phyloP scores from a whole-genome alignment of 1,284 basidiomycete species.

The Anthracocystis walkeri region DNA sequence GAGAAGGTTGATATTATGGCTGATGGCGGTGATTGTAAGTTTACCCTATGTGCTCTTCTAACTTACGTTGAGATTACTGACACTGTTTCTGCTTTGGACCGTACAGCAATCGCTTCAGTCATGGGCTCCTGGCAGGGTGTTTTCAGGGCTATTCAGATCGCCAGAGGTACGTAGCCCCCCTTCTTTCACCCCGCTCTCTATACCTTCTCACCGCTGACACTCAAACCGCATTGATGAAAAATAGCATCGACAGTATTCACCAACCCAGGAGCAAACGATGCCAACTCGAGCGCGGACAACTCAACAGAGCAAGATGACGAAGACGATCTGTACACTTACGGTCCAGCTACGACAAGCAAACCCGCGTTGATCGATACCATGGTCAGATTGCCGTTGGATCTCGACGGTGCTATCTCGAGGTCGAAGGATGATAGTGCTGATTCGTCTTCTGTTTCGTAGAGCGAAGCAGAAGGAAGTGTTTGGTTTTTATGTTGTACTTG shows the following conservation, averaged over 20 bases:
- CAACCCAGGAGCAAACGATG: conserved; percentile 9
- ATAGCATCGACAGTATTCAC: conserved; percentile 40
- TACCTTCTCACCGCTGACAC: background rate
- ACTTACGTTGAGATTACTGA: conserved; percentile 4
- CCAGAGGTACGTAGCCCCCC: conserved; percentile 50
- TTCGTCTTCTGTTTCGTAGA: conserved; percentile 12
- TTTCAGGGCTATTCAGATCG: conserved; percentile 66
- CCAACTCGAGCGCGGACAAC: conserved; percentile 17
- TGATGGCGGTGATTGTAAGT: conserved; percentile 61
- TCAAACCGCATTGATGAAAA: background rate
- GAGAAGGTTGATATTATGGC: conserved; percentile 64
- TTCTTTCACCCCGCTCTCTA: background rate
- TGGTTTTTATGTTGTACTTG: conserved; percentile 19
- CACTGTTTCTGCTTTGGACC: background rate
- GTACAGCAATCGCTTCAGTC: conserved; percentile 63
- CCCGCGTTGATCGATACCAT: conserved; percentile 52
- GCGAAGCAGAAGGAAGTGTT: background rate
- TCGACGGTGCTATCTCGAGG: conserved; percentile 38
- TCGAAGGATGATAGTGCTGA: conserved; percentile 30
- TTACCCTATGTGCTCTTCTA: background rate
- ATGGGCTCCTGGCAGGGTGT: conserved; percentile 67
- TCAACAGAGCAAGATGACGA: conserved; percentile 34
- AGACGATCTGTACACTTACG: conserved; percentile 44
- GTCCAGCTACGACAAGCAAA: conserved; percentile 28
- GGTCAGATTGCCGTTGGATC: conserved; percentile 52